Evolutionary conservation across 1,284 basidiomycete species (phyloP), one percentile per base, ranked within the genome.

Genomic region (Laetiporus sulphureus): DNA sequence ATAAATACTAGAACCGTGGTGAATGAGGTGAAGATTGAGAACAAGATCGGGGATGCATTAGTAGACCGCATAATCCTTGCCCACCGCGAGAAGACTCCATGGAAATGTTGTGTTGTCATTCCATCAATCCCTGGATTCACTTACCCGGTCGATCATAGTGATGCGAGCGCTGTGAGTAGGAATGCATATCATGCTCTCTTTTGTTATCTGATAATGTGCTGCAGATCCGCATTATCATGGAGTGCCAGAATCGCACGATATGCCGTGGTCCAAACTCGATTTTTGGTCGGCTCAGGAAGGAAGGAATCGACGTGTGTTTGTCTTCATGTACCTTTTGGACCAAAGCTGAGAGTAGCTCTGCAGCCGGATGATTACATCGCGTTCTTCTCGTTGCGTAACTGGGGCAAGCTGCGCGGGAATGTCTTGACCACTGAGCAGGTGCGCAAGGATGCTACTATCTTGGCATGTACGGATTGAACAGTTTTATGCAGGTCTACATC

Each of bases 51-150:
- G 19, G 91, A 98, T 58, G 93, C 95, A 2, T 72, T 99, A 15
- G 92, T 98, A 6, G 77, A 85, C 52, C 82, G 95, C 10, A 95
- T 96, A 56, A 85, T 97, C 45, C 79, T 85, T 4, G 96, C 96
- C 1, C 84, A 96, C 59, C 73, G 71, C 20, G 88, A 94, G 52
- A 71, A 77, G 3, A 87, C 78, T 1, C 76, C 78, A 4, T 99
- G 95, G 95, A 84, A 85, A 54, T 94, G 92, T 32, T 90, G 93
- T 58, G 86, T 99, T 48, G 68, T 99, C 45, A 91, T 99, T 41
- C 95, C 95, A 2, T 69, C 95, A 3, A 69, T 97, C 15, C 96
- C 95, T 5, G 95, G 95, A 0, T 99, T 98, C 65, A 82, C 94
- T 0, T 92, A 88, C 68, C 84, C 93, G 1, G 79, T 99, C 41